These are phyloP conservation scores for Rutstroemia sydowiana DNA, from an alignment of 2,329 filamentous ascomycete genomes.

Conservation along the genomic window DNA sequence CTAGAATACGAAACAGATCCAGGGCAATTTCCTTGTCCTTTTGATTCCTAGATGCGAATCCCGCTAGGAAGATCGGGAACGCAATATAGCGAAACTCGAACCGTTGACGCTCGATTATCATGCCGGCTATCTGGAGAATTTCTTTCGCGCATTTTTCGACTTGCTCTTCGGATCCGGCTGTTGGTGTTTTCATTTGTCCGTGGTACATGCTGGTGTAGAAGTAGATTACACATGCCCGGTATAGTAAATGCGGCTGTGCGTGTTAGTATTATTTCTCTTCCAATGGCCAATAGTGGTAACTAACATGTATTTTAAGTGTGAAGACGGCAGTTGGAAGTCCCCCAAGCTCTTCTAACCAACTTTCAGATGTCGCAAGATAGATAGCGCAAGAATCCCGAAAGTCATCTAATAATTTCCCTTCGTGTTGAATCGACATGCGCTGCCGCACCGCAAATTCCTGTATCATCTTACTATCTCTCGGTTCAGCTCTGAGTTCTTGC, in stretches of 20 bases:
- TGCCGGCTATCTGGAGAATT: constrained; percentile 38
- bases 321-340: not conserved
- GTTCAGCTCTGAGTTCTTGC: constrained; percentile 17
- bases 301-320: constrained; percentile 1
- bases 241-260: constrained; percentile 37
- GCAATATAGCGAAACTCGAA: constrained; percentile 39
- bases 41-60: constrained; percentile 35
- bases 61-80: constrained; percentile 48
- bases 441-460: not conserved
- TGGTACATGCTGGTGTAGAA: constrained; percentile 47
- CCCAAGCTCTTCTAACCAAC: not conserved
- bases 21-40: constrained; percentile 40
- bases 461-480: not conserved
- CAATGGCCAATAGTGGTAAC: not conserved
- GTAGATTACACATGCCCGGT: constrained; percentile 43
- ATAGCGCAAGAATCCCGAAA: not conserved
- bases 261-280: not conserved
- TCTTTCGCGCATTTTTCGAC: constrained; percentile 37
- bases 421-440: not conserved
- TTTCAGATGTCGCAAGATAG: not conserved
- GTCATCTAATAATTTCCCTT: not conserved
- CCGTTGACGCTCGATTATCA: constrained; percentile 33
- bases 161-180: constrained; percentile 33
- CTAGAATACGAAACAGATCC: constrained; percentile 41
- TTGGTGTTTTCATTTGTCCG: constrained; percentile 36